A percentile compares a stretch with the other conserved stretches of the same genome.
Conservation (phyloP, 257 asterid species). For the Penstemon davidsonii region DNA sequence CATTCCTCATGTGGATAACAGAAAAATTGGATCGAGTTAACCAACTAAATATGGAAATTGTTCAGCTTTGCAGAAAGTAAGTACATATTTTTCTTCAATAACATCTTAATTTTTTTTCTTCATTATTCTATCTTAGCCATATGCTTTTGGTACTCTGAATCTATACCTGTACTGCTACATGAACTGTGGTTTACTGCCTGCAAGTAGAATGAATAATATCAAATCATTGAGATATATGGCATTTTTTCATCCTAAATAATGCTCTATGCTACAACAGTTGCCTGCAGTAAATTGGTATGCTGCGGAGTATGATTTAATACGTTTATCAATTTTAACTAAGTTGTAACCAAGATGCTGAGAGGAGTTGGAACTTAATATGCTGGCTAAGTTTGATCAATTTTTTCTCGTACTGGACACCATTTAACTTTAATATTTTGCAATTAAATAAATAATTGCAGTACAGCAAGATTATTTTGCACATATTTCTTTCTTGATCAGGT, state of each 20-base stretch:
- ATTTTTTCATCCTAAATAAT: too few species aligned
- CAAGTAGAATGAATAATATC: too few species aligned
- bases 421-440: slow-evolving; percentile 13
- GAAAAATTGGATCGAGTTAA: slow-evolving; percentile 72
- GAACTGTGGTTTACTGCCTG: not conserved
- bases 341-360: slow-evolving; percentile 18
- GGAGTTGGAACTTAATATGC: slow-evolving; percentile 14
- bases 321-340: not conserved
- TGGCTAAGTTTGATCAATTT: not conserved
- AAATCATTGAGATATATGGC: too few species aligned
- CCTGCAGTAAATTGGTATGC: too few species aligned
- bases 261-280: too few species aligned
- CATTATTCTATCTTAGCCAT: too few species aligned
- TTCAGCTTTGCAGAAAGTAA: slow-evolving; percentile 87
- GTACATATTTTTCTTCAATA: slow-evolving; percentile 31
- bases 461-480: slow-evolving; percentile 26
- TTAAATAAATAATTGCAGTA: slow-evolving; percentile 16
- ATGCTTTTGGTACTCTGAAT: too few species aligned
- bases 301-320: too few species aligned
- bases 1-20: slow-evolving; percentile 40
- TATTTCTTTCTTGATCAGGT: slow-evolving; percentile 57
- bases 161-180: not conserved
- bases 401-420: not conserved
- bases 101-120: slow-evolving; percentile 3
- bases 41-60: slow-evolving; percentile 65